Conservation (phyloP, 768 basidiomycete species). For the Lentinula detonsa region DNA sequence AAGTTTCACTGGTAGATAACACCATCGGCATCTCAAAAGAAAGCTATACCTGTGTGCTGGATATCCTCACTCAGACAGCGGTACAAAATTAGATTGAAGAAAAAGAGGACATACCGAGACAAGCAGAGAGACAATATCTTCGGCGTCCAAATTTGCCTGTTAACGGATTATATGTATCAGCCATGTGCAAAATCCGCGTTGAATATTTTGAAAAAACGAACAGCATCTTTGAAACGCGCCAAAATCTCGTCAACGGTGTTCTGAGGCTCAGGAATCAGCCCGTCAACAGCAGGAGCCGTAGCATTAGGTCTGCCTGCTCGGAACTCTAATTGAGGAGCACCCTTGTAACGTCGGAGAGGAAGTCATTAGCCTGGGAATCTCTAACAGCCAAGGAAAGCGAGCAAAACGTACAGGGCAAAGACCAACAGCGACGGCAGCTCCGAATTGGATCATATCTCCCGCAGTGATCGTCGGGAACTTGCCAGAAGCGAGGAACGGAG, state of each 20-base stretch:
- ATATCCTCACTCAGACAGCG: neutral
- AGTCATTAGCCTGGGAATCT: neutral
- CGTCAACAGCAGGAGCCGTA: conserved; percentile 20
- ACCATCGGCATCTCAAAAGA: no score
- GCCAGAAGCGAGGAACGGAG: conserved; percentile 3
- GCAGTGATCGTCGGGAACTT: conserved; percentile 3
- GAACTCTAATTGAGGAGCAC: conserved; percentile 31
- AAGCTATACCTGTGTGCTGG: neutral
- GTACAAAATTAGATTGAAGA: neutral
- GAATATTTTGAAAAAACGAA: neutral
- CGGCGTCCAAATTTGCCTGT: conserved; percentile 20
- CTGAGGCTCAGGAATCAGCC: conserved; percentile 29
- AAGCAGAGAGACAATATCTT: conserved; percentile 28
- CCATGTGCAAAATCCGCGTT: neutral
- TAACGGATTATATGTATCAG: neutral
- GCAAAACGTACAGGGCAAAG: conserved; percentile 27
- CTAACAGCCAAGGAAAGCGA: conserved; percentile 14
- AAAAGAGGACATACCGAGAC: conserved; percentile 17
- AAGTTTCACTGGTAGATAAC: neutral
- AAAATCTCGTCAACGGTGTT: conserved; percentile 19
- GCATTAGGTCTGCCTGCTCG: conserved; percentile 28
- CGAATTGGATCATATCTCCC: conserved; percentile 22
- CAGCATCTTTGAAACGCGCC: conserved; percentile 24
- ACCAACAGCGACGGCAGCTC: conserved; percentile 25
- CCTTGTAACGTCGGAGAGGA: neutral